Evolutionary conservation across 2,329 filamentous ascomycete species (phyloP).

Genomic region (Shiraia sp.): DNA sequence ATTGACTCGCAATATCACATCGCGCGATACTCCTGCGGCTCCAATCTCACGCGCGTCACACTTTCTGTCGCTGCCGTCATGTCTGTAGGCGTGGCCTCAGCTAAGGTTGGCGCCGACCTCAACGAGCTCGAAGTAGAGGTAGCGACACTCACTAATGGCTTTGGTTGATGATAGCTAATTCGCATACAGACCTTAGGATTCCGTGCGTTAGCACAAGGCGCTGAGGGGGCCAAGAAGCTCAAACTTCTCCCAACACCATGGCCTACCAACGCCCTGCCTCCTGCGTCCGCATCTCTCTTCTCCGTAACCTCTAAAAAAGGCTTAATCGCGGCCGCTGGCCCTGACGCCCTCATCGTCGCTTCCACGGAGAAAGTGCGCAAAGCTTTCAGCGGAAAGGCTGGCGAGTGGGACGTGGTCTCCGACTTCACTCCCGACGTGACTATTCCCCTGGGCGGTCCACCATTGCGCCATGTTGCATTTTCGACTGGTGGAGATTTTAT

Average conservation of each 20-base stretch:
- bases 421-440: constrained; percentile 73
- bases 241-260: constrained; percentile 77
- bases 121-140: constrained; percentile 83
- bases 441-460: constrained; percentile 65
- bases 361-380: constrained; percentile 77
- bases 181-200: constrained; percentile 72
- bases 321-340: constrained; percentile 84
- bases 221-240: constrained; percentile 81
- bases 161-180: constrained; percentile 10
- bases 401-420: constrained; percentile 67
- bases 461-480: constrained; percentile 87
- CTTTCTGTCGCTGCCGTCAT: constrained; percentile 66
- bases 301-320: constrained; percentile 79
- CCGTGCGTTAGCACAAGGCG: constrained; percentile 55
- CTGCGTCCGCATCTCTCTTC: constrained; percentile 78
- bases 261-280: constrained; percentile 69
- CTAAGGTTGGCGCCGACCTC: constrained; percentile 67
- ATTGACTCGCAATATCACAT: constrained; percentile 23
- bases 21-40: constrained; percentile 28
- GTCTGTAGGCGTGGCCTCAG: constrained; percentile 46
- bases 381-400: constrained; percentile 63
- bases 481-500: constrained; percentile 86
- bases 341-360: constrained; percentile 75
- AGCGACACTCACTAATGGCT: constrained; percentile 14
- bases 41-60: constrained; percentile 32